A percentile compares a stretch with the other conserved stretches of the same genome.
phyloP scores from a whole-genome alignment of 371 early-diverging fungal species.

The Mucor circinelloides region DNA sequence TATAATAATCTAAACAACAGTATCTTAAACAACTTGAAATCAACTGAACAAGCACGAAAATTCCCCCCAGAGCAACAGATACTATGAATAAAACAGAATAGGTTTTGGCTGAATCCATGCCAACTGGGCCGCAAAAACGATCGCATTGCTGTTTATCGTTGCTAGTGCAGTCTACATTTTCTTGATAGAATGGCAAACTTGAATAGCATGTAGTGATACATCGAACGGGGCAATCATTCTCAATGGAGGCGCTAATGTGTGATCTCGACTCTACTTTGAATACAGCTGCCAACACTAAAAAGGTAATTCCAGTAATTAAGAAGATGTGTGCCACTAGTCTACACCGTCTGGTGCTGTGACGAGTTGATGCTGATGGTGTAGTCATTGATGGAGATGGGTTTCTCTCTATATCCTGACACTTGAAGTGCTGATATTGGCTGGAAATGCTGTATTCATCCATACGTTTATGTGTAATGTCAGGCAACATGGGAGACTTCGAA shows the following conservation, averaged over 20 bases:
- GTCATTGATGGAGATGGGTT: not conserved
- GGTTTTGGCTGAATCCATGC: not conserved
- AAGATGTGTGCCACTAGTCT: not conserved
- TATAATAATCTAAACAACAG: not conserved
- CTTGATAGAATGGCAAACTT: not conserved
- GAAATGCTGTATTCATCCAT: not conserved
- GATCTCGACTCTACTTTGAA: conserved; percentile 1
- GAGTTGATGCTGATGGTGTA: not conserved
- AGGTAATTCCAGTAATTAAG: not conserved
- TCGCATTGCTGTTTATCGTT: not conserved
- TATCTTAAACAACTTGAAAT: not conserved
- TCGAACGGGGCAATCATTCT: not conserved
- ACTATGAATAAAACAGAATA: not conserved
- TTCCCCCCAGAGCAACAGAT: not conserved
- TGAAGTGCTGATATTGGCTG: not conserved
- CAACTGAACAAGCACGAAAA: not conserved
- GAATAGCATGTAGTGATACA: conserved; percentile 1
- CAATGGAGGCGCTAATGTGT: not conserved
- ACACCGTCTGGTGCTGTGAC: not conserved
- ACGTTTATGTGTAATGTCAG: not conserved
- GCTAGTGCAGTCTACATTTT: not conserved
- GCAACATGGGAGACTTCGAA: not conserved
- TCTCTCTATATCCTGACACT: not conserved
- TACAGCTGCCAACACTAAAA: not conserved
- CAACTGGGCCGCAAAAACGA: not conserved